Conservation (phyloP, 2,329 filamentous ascomycete species). For the Nigrospora sphaerica region DNA sequence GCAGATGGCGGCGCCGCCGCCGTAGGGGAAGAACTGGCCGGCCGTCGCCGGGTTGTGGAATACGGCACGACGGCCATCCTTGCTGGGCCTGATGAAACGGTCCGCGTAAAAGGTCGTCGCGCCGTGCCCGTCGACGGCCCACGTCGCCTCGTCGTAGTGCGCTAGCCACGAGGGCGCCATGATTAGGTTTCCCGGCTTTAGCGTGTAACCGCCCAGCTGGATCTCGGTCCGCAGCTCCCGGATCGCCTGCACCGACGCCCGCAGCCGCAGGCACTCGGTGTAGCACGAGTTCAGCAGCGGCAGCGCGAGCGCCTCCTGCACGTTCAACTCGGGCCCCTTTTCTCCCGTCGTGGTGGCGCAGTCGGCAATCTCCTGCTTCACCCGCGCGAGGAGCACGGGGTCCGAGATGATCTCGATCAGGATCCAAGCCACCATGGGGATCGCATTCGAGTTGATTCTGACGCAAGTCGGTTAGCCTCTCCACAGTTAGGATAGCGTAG, state of each 20-base stretch:
- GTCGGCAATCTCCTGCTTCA: not conserved
- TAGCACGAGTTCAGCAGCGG: not conserved
- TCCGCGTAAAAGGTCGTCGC: not conserved
- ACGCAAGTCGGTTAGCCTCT: too few relatives aligned
- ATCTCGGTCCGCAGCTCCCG: not conserved
- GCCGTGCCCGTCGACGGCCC: not conserved
- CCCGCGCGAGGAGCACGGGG: not conserved
- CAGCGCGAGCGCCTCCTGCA: not conserved
- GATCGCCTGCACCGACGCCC: not conserved
- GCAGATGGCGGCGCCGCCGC: conserved; percentile 17
- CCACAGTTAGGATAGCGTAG: too few relatives aligned
- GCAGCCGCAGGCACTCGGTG: not conserved
- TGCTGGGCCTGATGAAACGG: not conserved
- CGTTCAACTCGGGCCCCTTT: not conserved
- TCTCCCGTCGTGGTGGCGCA: not conserved
- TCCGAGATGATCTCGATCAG: not conserved
- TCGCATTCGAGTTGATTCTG: not conserved
- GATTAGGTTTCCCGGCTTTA: not conserved
- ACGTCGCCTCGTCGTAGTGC: not conserved
- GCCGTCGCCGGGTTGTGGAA: not conserved
- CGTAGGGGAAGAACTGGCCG: conserved; percentile 12
- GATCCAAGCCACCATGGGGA: not conserved
- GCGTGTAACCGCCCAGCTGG: not conserved
- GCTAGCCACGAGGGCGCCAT: not conserved
- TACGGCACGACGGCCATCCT: not conserved